Evolutionary conservation across 306 rosid genomes (phyloP), one percentile per base, ranked within the genome.

Genomic region (Heteromeles arbutifolia): DNA sequence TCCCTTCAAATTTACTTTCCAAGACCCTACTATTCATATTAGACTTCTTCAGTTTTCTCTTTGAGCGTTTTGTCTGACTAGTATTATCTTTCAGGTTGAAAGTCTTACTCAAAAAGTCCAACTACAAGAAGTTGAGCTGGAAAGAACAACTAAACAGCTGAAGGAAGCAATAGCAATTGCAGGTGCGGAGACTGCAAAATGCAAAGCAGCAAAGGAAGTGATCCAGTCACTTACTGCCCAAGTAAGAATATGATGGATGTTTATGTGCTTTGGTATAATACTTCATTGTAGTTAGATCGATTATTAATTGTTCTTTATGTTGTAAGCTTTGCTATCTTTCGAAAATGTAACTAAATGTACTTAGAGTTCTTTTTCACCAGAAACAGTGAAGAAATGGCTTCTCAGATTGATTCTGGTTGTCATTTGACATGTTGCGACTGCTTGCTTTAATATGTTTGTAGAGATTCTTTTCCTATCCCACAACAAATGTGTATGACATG

Each of bases 151-250:
- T 73, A 95, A 92, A 81, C 97, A 92, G 84, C 89, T 95, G 67
- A 95, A 95, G 82, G 98, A 95, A 82, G 98, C 97, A 77, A 84
- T 85, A 83, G 89, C 93, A 79, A 86, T 90, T 82, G 97, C 97
- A 22, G 95, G 86, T 76, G 98, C 90, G 70, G 98, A 92, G 89
- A 83, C 96, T 84, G 86, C 90, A 76, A 92, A 85, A 84, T 90
- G 97, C 85, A 95, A 90, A 84, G 96, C 90, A 28, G 98, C 98
- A 79, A 95, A 95, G 85, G 98, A 95, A 86, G 98, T 95, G 82
- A 95, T 90, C 86, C 93, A 90, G 84, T 95, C 98, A 2, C 98
- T 95, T 78, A 95, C 97, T 69, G 96, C 97, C 61, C 96, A 90
- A 88, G 98, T 95, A 85, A 84, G 90, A 48, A 48, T 48, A 17